Evolutionary conservation across 257 asterid species (phyloP).

Genomic region (Handroanthus guayacan): DNA sequence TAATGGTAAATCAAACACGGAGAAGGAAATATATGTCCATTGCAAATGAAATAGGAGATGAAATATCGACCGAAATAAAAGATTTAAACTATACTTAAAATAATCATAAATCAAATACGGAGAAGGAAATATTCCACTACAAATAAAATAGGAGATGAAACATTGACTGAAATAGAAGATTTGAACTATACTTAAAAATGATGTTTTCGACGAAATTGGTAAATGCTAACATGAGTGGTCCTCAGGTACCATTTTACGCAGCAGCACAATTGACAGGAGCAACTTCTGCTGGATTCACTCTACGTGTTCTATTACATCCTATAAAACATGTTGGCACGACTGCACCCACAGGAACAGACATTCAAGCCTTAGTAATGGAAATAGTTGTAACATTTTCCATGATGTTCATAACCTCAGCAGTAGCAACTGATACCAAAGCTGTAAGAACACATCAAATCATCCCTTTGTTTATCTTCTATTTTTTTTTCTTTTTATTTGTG

Average conservation of each 20-base stretch:
- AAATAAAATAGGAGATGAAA: too few species aligned
- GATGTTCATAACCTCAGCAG: conserved; percentile 90
- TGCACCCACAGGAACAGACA: conserved; percentile 61
- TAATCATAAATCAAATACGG: too few species aligned
- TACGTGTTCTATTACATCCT: conserved; percentile 67
- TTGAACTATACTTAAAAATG: too few species aligned
- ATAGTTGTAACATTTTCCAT: conserved; percentile 78
- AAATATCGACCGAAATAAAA: too few species aligned
- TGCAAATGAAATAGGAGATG: too few species aligned
- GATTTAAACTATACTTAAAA: too few species aligned
- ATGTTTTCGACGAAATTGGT: too few species aligned
- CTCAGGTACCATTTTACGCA: conserved; percentile 72
- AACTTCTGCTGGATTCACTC: conserved; percentile 64
- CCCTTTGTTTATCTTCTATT: background rate
- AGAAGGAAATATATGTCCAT: too few species aligned
- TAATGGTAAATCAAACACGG: too few species aligned
- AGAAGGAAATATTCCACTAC: too few species aligned
- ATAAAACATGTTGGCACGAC: conserved; percentile 78
- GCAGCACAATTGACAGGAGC: conserved; percentile 78
- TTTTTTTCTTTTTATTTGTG: too few species aligned
- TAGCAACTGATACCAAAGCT: conserved; percentile 94
- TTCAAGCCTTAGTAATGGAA: conserved; percentile 83
- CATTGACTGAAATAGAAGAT: too few species aligned
- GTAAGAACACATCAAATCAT: conserved; percentile 48
- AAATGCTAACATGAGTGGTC: background rate